Conservation (phyloP, 139 green algal species). For the Pleodorina starrii region DNA sequence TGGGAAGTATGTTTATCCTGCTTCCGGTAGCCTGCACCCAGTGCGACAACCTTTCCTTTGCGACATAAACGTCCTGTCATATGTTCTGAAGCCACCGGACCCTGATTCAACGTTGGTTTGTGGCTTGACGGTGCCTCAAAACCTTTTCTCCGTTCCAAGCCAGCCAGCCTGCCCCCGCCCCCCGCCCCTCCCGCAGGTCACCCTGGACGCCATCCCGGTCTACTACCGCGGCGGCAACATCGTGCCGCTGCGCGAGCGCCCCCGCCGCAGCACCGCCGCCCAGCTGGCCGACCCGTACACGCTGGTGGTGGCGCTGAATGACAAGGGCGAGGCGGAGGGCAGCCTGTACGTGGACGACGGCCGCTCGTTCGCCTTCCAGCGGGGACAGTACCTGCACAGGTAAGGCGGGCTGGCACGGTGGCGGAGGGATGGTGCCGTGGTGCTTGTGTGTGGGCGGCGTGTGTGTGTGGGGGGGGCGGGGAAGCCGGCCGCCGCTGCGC, state of each 20-base stretch:
- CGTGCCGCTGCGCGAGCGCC: conserved; percentile 85
- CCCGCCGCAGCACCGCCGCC: conserved; percentile 77
- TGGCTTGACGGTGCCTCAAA: too few species aligned
- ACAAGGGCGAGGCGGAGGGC: conserved; percentile 74
- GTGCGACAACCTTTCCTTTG: too few species aligned
- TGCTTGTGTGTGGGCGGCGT: background rate
- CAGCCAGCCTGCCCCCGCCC: too few species aligned
- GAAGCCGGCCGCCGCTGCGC: background rate
- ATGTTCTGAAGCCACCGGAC: too few species aligned
- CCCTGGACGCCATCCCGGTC: conserved; percentile 82
- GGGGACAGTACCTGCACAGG: conserved; percentile 72
- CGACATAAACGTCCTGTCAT: too few species aligned
- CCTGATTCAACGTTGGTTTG: too few species aligned
- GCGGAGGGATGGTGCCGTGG: background rate
- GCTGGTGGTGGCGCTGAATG: conserved; percentile 90
- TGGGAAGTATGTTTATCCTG: too few species aligned
- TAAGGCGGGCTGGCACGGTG: background rate
- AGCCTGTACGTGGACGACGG: conserved; percentile 98
- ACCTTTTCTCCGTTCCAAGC: too few species aligned
- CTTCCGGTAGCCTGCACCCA: too few species aligned
- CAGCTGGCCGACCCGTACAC: conserved; percentile 91
- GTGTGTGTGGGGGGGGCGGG: conserved; percentile 17
- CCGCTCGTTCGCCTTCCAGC: conserved; percentile 86
- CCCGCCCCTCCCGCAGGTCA: too few species aligned
- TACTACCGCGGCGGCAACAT: conserved; percentile 92